Base-by-base conservation (phyloP, 495 filamentous ascomycete species). In the Mytilinidion resinicola region DNA sequence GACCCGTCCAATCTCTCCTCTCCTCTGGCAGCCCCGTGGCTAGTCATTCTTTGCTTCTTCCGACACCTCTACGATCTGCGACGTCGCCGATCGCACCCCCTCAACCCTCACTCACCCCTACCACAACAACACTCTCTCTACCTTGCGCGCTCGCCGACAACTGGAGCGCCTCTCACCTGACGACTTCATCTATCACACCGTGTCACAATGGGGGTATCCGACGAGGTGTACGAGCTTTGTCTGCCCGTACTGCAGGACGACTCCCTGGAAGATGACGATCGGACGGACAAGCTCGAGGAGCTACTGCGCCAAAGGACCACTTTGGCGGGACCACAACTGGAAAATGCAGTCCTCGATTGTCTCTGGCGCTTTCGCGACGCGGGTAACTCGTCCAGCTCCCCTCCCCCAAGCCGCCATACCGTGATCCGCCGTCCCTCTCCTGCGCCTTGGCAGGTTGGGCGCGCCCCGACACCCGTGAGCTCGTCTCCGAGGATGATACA, bases 311-410 rank as follows among this genome's bases (percentile, higher is more conserved):
- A 83, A 56, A 85, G 90, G 73, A 90, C 89, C 7, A 80, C 79
- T 14, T 74, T 97, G 53, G 80, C 78, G 9, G 91, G 90, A n/a
- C 73, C 84, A 60, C 75, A 84, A 15, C 78, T 99, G 44, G 95
- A 97, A 69, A 91, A 96, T 76, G 86, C 87, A 37, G 83, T 96
- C 19, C 80, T 99, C 52, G 90, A 96, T 71, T 85, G 90, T 42
- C 76, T 97, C 66, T 97, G 95, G 95, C 83, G 90, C 61, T 91
- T 86, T 74, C 86, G 88, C 65, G 90, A 91, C 51, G 82, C 87
- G 51, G 80, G 79, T 14, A 81, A 82, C n/a, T 86, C 83, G 49
- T 82, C 88, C 17, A 80, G 85, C 50, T 85, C 86, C 8, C 90
- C 91, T 48, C 89, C 91, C 41, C 88, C 90, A 38, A 76, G 82